These are phyloP conservation scores for Phymatotrichopsis omnivora DNA, from an alignment of 2,329 filamentous ascomycete genomes.

Conservation along the genomic window DNA sequence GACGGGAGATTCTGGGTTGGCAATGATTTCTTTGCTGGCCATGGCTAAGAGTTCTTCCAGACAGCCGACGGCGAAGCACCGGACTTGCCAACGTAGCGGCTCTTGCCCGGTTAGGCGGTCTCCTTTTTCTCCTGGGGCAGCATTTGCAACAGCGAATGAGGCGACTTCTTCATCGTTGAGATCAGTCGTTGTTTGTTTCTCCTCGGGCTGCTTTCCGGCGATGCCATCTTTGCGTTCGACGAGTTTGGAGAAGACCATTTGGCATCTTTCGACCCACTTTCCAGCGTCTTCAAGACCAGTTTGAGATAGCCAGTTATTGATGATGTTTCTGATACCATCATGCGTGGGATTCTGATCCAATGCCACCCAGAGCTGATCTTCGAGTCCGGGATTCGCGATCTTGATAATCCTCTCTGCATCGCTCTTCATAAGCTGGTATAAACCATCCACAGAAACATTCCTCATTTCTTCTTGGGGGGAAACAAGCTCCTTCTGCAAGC, in stretches of 20 bases:
- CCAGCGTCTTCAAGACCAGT: conserved; percentile 70
- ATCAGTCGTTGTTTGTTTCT: conserved; percentile 49
- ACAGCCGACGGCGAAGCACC: conserved; percentile 85
- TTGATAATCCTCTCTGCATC: conserved; percentile 73
- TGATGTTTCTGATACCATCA: conserved; percentile 71
- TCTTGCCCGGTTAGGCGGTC: conserved; percentile 59
- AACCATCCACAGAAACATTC: conserved; percentile 72
- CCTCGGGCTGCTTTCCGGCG: conserved; percentile 39
- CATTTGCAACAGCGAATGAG: conserved; percentile 73
- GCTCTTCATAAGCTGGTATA: conserved; percentile 92
- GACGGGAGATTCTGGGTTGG: conserved; percentile 67
- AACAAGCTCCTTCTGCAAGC: conserved; percentile 66
- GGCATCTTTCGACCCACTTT: conserved; percentile 81
- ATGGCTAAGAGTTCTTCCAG: conserved; percentile 72
- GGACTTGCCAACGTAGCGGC: conserved; percentile 86
- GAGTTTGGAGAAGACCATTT: conserved; percentile 71
- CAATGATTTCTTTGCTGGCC: conserved; percentile 66
- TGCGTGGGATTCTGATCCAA: conserved; percentile 69
- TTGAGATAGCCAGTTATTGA: conserved; percentile 88
- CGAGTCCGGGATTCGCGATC: conserved; percentile 65
- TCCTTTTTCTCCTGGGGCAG: conserved; percentile 48
- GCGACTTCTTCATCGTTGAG: conserved; percentile 93
- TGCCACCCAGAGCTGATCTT: conserved; percentile 84
- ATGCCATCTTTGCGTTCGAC: conserved; percentile 54
- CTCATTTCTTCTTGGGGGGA: conserved; percentile 59